These are phyloP conservation scores for Erysimum pusillum DNA, from an alignment of 441 rosid genomes.

Conservation along the genomic window DNA sequence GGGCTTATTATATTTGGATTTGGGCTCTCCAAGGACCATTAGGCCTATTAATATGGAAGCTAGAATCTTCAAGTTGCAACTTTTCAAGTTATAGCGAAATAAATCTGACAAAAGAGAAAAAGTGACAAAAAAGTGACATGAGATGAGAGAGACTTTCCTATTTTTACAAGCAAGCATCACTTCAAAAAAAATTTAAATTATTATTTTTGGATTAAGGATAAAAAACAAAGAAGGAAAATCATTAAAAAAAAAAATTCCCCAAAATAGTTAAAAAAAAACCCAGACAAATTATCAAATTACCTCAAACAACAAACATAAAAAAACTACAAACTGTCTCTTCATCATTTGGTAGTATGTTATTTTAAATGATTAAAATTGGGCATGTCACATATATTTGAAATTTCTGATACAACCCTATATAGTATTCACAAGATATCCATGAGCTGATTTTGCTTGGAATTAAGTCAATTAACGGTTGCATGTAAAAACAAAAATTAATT, in stretches of 20 bases:
- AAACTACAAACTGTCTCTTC: background rate
- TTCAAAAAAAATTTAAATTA: background rate
- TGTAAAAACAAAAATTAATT: slow-evolving; percentile 18
- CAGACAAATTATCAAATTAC: background rate
- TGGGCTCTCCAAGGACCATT: background rate
- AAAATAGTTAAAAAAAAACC: background rate
- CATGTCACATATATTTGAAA: background rate
- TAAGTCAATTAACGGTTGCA: too few relatives aligned
- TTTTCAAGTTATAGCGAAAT: background rate
- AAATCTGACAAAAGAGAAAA: slow-evolving; percentile 32
- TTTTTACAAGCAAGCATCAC: slow-evolving; percentile 42
- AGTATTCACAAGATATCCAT: slow-evolving; percentile 9
- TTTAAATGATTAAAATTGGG: background rate
- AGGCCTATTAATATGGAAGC: slow-evolving; percentile 10
- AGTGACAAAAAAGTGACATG: too few relatives aligned
- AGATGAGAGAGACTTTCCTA: slow-evolving; percentile 35
- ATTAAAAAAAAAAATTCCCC: background rate
- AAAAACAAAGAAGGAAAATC: background rate
- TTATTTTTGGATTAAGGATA: background rate
- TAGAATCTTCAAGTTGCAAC: background rate
- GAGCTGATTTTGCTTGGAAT: slow-evolving; percentile 36
- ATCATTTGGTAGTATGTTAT: background rate
- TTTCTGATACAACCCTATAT: background rate
- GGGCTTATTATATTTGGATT: too few relatives aligned
- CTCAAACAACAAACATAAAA: background rate